Evolutionary conservation across 2,329 filamentous ascomycete genomes (phyloP), one percentile per base, ranked within the genome.

Genomic region (Penicillium griseofulvum): DNA sequence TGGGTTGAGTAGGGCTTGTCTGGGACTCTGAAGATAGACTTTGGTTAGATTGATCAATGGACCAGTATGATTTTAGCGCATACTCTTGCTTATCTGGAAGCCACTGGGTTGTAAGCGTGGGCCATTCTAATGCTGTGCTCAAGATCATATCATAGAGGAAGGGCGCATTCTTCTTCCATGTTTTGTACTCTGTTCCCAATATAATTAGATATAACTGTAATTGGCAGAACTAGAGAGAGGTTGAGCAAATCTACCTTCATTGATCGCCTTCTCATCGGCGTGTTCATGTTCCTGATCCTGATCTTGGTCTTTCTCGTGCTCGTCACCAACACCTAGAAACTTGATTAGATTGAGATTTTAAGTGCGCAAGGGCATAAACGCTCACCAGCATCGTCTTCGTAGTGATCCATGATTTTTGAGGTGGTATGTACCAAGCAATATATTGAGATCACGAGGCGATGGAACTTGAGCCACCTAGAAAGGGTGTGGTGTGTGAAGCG

Each of bases 81-180:
- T 74, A 85, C 79, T 89, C 86, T 80, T 93, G 91, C 65, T 93
- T 89, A 74, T 99, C 94, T 22, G 95, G 94, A 65, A 99, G 89
- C 95, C 95, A 99, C 79, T 99, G 94, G 2, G 92, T 92, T 26
- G 94, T 97, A 59, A 99, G 84, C 4, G 94, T 97, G 14, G 94
- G 94, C 94, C 94, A 99, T 71, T 96, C 92, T 55, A 99, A 81
- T 38, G 95, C 95, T 62, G 91, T 96, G 68, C 91, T 92, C 61
- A 97, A 82, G 63, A 99, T 94, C 86, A 97, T 90, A 74, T 99
- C 94, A 75, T 99, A 99, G 66, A 99, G 88, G 71, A 97, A 97
- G 4, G 94, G 92, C 62, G 90, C 91, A 77, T 99, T 99, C 81
- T 99, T 99, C 83, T 99, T 99, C 94, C 94, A 99, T 63, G 93